Conservation (phyloP, 257 asterid genomes). For the Anisodus acutangulus region DNA sequence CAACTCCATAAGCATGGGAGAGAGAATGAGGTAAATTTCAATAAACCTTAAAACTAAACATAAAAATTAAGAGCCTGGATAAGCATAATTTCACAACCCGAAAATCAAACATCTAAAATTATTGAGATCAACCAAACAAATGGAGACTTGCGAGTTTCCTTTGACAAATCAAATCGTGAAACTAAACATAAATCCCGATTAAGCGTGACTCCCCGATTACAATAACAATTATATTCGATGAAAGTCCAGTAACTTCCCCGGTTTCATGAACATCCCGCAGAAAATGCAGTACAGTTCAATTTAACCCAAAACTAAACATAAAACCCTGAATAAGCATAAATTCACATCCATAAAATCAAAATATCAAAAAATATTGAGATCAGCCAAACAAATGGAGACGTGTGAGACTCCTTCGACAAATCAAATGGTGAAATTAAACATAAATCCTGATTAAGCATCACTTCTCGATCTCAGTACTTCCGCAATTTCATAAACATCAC, state of each 20-base stretch:
- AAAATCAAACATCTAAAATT: background rate
- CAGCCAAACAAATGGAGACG: conserved; percentile 3
- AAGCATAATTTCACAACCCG: background rate
- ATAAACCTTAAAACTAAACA: background rate
- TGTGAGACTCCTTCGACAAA: conserved; percentile 24
- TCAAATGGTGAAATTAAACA: conserved; percentile 27
- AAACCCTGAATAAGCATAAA: background rate
- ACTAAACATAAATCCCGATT: background rate
- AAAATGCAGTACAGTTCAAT: background rate
- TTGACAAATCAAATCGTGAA: background rate
- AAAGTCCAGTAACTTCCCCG: background rate
- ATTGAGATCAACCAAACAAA: conserved; percentile 4
- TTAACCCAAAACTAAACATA: background rate
- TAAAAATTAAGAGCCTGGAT: background rate
- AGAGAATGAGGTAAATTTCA: background rate
- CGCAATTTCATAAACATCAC: background rate
- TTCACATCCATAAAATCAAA: conserved; percentile 2
- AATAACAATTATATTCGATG: background rate
- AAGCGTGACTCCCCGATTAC: background rate
- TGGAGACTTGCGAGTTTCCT: background rate
- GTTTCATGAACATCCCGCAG: background rate
- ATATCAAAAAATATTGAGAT: background rate
- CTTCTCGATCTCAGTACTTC: background rate
- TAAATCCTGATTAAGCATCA: background rate
- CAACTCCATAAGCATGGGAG: background rate